These are phyloP conservation scores for Gomphus sp. DNA, from an alignment of 1,284 basidiomycete genomes.

Conservation along the genomic window DNA sequence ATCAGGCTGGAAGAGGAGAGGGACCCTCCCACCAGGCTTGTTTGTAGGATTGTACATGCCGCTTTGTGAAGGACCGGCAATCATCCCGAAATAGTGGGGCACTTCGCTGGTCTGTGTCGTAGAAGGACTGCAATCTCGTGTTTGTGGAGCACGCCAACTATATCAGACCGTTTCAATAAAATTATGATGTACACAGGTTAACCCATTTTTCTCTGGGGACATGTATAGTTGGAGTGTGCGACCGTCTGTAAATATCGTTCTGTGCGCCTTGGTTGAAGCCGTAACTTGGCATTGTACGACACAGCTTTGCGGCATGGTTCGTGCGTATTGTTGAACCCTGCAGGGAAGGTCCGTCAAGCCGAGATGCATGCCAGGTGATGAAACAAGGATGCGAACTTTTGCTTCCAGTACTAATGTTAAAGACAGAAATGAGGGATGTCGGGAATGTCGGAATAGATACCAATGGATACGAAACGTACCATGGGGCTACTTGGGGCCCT, in stretches of 20 bases:
- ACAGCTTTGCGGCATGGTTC: conserved; percentile 6
- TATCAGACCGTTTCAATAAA: neutral
- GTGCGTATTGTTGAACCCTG: conserved; percentile 8
- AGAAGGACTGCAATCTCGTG: neutral
- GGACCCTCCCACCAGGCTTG: too few species aligned
- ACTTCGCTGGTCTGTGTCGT: neutral
- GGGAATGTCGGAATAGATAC: neutral
- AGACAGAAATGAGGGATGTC: neutral
- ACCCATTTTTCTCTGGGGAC: conserved; percentile 9
- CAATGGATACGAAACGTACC: conserved; percentile 11
- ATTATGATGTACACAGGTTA: too few species aligned
- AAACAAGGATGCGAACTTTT: neutral
- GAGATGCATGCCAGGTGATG: neutral
- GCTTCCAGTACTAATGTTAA: conserved; percentile 7
- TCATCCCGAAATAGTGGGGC: neutral
- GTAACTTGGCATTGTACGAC: conserved; percentile 45
- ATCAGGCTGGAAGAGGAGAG: too few species aligned
- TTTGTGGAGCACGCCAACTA: neutral
- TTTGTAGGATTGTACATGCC: too few species aligned
- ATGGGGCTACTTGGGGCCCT: conserved; percentile 17
- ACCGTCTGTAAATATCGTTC: conserved; percentile 46
- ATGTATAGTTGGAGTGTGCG: conserved; percentile 9
- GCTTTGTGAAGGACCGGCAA: too few species aligned
- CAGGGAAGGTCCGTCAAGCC: neutral
- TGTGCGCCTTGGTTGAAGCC: conserved; percentile 52